These are phyloP conservation scores for Monilinia polystroma DNA, from an alignment of 2,329 filamentous ascomycete genomes.

Conservation along the genomic window DNA sequence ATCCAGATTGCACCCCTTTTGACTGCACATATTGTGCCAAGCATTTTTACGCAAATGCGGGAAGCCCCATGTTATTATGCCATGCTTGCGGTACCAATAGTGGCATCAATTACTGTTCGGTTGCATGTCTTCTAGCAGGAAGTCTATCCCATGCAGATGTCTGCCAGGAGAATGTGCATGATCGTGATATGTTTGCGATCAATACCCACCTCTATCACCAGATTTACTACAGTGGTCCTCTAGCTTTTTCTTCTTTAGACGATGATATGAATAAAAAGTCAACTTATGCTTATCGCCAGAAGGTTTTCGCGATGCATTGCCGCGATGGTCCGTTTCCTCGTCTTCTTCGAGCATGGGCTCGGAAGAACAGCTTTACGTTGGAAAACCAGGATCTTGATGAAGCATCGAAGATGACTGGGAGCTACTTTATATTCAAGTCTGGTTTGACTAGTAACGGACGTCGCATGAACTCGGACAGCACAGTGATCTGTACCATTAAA, in stretches of 20 bases:
- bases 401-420: constrained; percentile 27
- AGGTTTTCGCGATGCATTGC: constrained; percentile 33
- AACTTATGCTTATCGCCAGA: constrained; percentile 33
- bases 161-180: constrained; percentile 26
- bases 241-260: neutral
- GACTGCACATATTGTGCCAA: constrained; percentile 25
- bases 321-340: constrained; percentile 31
- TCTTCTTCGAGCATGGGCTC: constrained; percentile 30
- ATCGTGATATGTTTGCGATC: neutral
- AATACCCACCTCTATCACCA: constrained; percentile 18
- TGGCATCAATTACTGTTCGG: constrained; percentile 33
- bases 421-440: constrained; percentile 37
- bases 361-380: constrained; percentile 14
- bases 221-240: neutral
- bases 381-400: constrained; percentile 23
- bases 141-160: constrained; percentile 28
- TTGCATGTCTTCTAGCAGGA: constrained; percentile 34
- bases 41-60: constrained; percentile 7
- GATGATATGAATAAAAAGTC: constrained; percentile 5
- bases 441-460: constrained; percentile 16
- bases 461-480: constrained; percentile 25
- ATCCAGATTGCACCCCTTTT: neutral
- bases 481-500: constrained; percentile 33
- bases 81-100: constrained; percentile 30
- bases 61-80: constrained; percentile 30